Evolutionary conservation across 2,329 filamentous ascomycete species (phyloP), one percentile per base, ranked within the genome.

Genomic region (Rhytidhysteron rufulum): DNA sequence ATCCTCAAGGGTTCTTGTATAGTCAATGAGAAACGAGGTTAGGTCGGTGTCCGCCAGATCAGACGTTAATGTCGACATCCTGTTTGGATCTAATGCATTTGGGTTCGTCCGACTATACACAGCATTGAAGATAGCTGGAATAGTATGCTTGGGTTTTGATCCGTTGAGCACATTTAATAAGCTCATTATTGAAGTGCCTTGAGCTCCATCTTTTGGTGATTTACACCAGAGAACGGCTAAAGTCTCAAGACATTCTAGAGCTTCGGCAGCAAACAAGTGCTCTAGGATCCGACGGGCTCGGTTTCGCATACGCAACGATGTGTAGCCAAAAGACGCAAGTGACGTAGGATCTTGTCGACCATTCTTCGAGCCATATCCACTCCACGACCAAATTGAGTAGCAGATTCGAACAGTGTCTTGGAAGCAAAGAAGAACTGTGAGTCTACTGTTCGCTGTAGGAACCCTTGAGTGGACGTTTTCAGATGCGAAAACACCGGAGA

Each of bases 331-430:
- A 1, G 90, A 96, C 7, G 89, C 87, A 4, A 75, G 75, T 13
- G 85, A 91, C 21, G 77, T 75, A 1, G 71, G 58, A 57, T 95
- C 86, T 40, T 85, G 79, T 17, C 70, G 66, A 6, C 62, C 65
- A 22, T 56, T 54, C 53, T 84, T 82, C 20, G 72, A 72, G 2
- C 77, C 77, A 57, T 84, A 80, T 5, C 86, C 78, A 11, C 78
- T 88, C 91, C 93, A 98, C 1, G 87, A 86, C 93, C 94, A 98
- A 38, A 98, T 95, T 10, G 76, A 81, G 60, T 95, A 94, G 64
- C 90, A 95, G 36, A 95, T 86, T 18, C 88, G 82, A 43, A 97
- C 88, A 1, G 90, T 88, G 62, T 98, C 94, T 63, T 97, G 91
- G 60, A 98, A 95, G 9, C 90, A 94, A n/a, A 98, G 74, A 31